Percentiles rank a stretch among this genome's conserved stretches.
Conservation (phyloP, 2,329 filamentous ascomycete species). For the Davidsoniella eucalypti region DNA sequence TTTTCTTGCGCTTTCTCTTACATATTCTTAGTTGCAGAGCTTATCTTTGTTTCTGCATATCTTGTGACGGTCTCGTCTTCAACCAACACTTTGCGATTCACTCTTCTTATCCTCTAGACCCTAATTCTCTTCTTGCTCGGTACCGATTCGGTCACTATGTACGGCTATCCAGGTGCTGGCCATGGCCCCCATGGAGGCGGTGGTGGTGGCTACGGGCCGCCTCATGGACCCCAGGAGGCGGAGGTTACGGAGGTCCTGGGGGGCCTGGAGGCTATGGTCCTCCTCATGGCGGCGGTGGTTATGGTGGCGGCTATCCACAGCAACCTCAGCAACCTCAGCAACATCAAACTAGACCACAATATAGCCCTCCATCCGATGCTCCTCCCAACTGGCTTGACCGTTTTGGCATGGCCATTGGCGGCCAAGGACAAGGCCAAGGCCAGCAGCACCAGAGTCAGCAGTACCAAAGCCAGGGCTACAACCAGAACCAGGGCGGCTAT, state of each 20-base stretch:
- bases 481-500: conserved; percentile 2
- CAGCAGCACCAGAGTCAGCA: conserved; percentile 4
- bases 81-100: no score
- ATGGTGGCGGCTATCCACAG: conserved; percentile 19
- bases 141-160: conserved; percentile 2
- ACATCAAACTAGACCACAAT: conserved; percentile 15
- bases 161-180: conserved; percentile 13
- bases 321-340: conserved; percentile 9
- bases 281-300: conserved; percentile 13
- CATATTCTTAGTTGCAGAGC: no score
- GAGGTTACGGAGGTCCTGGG: conserved; percentile 1
- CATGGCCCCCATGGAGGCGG: conserved; percentile 12
- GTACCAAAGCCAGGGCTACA: neutral
- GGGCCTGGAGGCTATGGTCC: conserved; percentile 12
- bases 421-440: conserved; percentile 1
- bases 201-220: conserved; percentile 12
- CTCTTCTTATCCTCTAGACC: neutral
- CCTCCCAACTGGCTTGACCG: conserved; percentile 13
- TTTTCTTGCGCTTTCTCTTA: neutral
- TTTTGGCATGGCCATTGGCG: conserved; percentile 13
- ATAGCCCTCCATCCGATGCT: conserved; percentile 15
- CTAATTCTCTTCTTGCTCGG: neutral
- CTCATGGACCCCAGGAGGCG: conserved; percentile 14
- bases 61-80: neutral
- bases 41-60: neutral